These are phyloP conservation scores for Nicotiana tomentosiformis DNA, from an alignment of 257 asterid species.

Conservation along the genomic window DNA sequence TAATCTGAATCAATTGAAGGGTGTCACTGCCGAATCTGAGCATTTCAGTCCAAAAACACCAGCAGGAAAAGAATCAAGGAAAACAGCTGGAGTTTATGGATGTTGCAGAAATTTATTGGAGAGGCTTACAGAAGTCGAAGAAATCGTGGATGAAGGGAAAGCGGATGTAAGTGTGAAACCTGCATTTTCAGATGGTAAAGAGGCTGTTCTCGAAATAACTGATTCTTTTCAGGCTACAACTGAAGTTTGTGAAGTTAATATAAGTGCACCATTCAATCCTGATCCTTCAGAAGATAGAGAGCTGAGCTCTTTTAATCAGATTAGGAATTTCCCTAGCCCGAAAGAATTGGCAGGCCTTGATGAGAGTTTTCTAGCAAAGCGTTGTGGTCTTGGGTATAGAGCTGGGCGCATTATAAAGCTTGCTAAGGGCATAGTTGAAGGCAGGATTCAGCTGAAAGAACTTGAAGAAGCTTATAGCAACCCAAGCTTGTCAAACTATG, in stretches of 20 bases:
- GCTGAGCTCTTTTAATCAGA: neutral
- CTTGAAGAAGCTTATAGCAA: slow-evolving; percentile 37
- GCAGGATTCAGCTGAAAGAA: slow-evolving; percentile 45
- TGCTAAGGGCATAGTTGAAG: slow-evolving; percentile 54
- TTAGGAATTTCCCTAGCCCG: slow-evolving; percentile 74
- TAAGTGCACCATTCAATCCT: slow-evolving; percentile 8
- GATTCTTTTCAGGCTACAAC: slow-evolving; percentile 5
- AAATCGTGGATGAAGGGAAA: slow-evolving; percentile 7
- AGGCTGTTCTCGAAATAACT: slow-evolving; percentile 8
- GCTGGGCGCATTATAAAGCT: slow-evolving; percentile 68
- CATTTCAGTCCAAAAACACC: slow-evolving; percentile 53
- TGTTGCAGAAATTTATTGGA: slow-evolving; percentile 19
- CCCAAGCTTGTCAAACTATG: slow-evolving; percentile 36
- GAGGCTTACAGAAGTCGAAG: slow-evolving; percentile 13
- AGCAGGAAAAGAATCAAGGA: slow-evolving; percentile 45
- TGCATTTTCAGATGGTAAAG: slow-evolving; percentile 11
- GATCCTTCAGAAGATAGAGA: slow-evolving; percentile 14
- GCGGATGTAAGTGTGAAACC: neutral
- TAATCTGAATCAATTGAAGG: slow-evolving; percentile 17
- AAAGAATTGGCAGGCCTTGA: slow-evolving; percentile 56
- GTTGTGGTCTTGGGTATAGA: slow-evolving; percentile 77
- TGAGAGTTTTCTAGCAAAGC: slow-evolving; percentile 43
- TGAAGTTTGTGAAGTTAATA: neutral
- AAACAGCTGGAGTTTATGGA: slow-evolving; percentile 17
- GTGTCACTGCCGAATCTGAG: slow-evolving; percentile 17